phyloP scores from a whole-genome alignment of 1,284 basidiomycete species.

The Wallemia hederae region DNA sequence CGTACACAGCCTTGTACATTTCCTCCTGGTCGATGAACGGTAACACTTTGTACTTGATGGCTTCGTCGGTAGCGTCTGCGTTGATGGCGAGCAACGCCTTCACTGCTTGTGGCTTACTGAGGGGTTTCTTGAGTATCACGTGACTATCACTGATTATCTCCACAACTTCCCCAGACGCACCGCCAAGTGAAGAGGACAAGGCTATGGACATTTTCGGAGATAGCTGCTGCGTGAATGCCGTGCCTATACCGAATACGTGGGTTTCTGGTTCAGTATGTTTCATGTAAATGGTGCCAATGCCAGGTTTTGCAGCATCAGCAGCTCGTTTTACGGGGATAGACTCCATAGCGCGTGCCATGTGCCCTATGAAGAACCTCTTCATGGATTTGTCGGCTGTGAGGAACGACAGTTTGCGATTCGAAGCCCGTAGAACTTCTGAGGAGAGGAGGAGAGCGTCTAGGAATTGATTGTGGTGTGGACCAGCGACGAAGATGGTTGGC shows the following conservation, averaged over 20 bases:
- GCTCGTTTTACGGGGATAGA: conserved; percentile 82
- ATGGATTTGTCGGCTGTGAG: conserved; percentile 81
- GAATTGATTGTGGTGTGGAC: conserved; percentile 96
- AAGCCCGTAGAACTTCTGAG: conserved; percentile 63
- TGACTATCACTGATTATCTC: conserved; percentile 75
- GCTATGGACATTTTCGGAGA: conserved; percentile 56
- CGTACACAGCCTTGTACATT: conserved; percentile 85
- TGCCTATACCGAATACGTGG: conserved; percentile 45
- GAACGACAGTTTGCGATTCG: conserved; percentile 55
- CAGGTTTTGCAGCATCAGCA: conserved; percentile 55
- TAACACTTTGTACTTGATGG: conserved; percentile 35
- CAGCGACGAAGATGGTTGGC: conserved; percentile 84
- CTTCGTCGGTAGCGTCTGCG: conserved; percentile 5
- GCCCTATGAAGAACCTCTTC: conserved; percentile 50
- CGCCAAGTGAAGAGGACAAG: conserved; percentile 54
- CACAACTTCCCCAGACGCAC: conserved; percentile 48
- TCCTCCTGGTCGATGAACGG: conserved; percentile 72
- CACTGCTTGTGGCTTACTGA: conserved; percentile 19
- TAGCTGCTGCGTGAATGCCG: conserved; percentile 51
- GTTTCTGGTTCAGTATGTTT: conserved; percentile 41
- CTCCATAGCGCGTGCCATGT: conserved; percentile 58
- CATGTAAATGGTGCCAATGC: conserved; percentile 41
- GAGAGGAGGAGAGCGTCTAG: conserved; percentile 73
- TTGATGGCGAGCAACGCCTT: conserved; percentile 9
- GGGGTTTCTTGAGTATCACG: conserved; percentile 57